A percentile compares a stretch with the other conserved stretches of the same genome.
Evolutionary conservation across 2,329 filamentous ascomycete genomes (phyloP).

Genomic region (Xylaria digitata): DNA sequence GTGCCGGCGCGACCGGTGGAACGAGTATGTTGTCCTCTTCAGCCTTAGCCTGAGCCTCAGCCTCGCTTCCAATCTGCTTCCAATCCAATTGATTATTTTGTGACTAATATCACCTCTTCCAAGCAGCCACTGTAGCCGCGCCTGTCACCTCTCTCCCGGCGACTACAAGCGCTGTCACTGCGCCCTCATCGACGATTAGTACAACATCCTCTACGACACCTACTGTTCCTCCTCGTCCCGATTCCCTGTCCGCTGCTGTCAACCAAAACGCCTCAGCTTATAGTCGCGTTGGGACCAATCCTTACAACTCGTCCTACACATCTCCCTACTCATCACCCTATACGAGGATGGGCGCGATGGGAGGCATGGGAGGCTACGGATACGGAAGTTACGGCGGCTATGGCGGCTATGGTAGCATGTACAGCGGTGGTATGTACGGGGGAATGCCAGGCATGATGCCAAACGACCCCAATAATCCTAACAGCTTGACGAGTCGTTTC

Average conservation of each 20-base stretch:
- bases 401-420: slow-evolving; percentile 57
- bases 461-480: slow-evolving; percentile 82
- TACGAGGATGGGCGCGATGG: slow-evolving; percentile 50
- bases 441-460: slow-evolving; percentile 60
- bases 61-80: slow-evolving; percentile 25
- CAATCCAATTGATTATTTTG: background rate
- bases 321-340: slow-evolving; percentile 63
- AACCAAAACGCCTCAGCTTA: slow-evolving; percentile 91
- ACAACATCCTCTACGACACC: slow-evolving; percentile 61
- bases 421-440: slow-evolving; percentile 54
- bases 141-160: slow-evolving; percentile 57
- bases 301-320: slow-evolving; percentile 60
- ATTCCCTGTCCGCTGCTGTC: slow-evolving; percentile 79
- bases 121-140: slow-evolving; percentile 49
- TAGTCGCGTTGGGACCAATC: slow-evolving; percentile 68
- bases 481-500: slow-evolving; percentile 95
- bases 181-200: slow-evolving; percentile 54
- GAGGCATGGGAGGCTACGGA: slow-evolving; percentile 53
- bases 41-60: slow-evolving; percentile 31
- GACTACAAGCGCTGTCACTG: slow-evolving; percentile 54
- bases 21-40: slow-evolving; percentile 57
- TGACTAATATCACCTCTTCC: slow-evolving; percentile 48
- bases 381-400: slow-evolving; percentile 55
- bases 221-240: slow-evolving; percentile 82
- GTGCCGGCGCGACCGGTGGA: slow-evolving; percentile 68